Conservation (phyloP, 306 rosid species). For the peach (Prunus persica) region DNA sequence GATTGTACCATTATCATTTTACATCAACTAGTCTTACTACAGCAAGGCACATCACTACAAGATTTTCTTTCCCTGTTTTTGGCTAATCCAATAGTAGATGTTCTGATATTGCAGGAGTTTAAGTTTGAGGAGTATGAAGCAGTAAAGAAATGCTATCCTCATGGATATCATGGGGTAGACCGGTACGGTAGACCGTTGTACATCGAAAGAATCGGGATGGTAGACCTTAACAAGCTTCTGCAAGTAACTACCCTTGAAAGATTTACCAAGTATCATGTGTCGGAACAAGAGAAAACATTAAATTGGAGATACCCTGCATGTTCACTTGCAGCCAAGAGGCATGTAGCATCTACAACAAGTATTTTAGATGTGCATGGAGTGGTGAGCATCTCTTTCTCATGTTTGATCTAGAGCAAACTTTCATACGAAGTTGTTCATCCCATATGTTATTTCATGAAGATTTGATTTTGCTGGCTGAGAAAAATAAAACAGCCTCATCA, state of each 20-base stretch:
- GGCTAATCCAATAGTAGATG: no score
- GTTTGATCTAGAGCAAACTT: neutral
- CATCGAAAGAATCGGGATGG: slow-evolving; percentile 76
- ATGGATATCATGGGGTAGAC: slow-evolving; percentile 89
- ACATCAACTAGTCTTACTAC: no score
- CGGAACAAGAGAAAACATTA: slow-evolving; percentile 85
- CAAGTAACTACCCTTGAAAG: slow-evolving; percentile 72
- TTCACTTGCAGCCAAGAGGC: slow-evolving; percentile 73
- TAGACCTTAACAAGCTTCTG: slow-evolving; percentile 59
- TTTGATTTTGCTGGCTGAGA: neutral
- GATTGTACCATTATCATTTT: no score
- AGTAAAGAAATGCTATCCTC: slow-evolving; percentile 83
- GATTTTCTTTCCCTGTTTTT: no score
- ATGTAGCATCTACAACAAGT: slow-evolving; percentile 87
- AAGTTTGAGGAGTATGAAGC: slow-evolving; percentile 61
- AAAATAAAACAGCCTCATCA: no score
- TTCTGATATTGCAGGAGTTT: slow-evolving; percentile 55
- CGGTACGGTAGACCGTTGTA: slow-evolving; percentile 76
- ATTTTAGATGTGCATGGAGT: slow-evolving; percentile 84
- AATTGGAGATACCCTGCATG: slow-evolving; percentile 72
- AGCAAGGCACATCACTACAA: no score
- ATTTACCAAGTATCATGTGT: slow-evolving; percentile 62
- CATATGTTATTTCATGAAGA: neutral
- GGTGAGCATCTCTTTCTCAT: slow-evolving; percentile 40
- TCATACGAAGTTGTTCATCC: no score